These are phyloP conservation scores for Aspergillus clavatus DNA, from an alignment of 2,329 filamentous ascomycete species.

Conservation along the genomic window DNA sequence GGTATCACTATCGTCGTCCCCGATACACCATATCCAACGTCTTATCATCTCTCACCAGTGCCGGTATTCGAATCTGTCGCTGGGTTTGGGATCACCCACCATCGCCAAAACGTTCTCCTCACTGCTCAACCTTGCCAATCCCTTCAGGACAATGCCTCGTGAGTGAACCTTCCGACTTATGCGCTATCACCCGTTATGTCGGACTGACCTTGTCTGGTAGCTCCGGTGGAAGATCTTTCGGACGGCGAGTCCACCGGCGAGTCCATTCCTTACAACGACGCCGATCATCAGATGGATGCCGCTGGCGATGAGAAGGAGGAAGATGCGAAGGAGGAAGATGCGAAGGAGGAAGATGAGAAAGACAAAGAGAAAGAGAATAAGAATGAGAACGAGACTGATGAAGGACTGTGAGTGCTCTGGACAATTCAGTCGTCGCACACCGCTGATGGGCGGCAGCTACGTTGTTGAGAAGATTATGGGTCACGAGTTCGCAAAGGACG, in stretches of 20 bases:
- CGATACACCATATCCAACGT: constrained; percentile 1
- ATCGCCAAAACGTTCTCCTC: constrained; percentile 30
- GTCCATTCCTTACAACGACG: constrained; percentile 36
- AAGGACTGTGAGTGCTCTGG: constrained; percentile 31
- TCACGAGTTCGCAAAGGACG: constrained; percentile 35
- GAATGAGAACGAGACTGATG: constrained; percentile 27
- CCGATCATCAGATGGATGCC: constrained; percentile 17
- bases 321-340: constrained; percentile 15
- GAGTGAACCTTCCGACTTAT: constrained; percentile 22
- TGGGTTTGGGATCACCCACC: constrained; percentile 1
- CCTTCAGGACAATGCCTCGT: constrained; percentile 38
- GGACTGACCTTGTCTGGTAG: constrained; percentile 19
- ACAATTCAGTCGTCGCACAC: constrained; percentile 7
- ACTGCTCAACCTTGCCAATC: constrained; percentile 20
- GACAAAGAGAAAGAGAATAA: constrained; percentile 19
- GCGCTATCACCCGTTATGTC: constrained; percentile 5
- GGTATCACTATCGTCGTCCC: constrained; percentile 4
- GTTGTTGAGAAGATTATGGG: constrained; percentile 38
- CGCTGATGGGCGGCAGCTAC: constrained; percentile 29
- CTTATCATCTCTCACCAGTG: background rate
- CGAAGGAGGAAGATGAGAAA: constrained; percentile 22
- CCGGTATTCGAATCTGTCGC: background rate
- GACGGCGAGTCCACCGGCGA: constrained; percentile 35
- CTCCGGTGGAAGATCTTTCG: constrained; percentile 30
- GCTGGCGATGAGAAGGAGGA: constrained; percentile 13